These are phyloP conservation scores for Stagonosporopsis cucurbitacearum DNA, from an alignment of 2,329 filamentous ascomycete genomes.

Conservation along the genomic window DNA sequence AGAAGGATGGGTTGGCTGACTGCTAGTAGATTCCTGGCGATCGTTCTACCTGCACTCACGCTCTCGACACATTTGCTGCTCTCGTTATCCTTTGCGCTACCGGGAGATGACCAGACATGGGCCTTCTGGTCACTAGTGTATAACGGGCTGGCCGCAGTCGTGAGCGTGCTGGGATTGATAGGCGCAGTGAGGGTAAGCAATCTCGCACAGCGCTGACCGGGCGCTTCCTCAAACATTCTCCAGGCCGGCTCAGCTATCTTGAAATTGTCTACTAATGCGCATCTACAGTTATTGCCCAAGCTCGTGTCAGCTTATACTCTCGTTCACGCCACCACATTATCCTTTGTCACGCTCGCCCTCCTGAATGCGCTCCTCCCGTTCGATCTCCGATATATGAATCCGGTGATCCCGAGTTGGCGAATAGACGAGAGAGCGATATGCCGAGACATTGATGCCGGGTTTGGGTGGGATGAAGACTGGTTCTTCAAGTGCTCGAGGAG, in stretches of 20 bases:
- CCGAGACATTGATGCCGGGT: constrained; percentile 35
- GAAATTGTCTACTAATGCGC: constrained; percentile 4
- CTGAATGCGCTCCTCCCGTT: constrained; percentile 34
- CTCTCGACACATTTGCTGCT: constrained; percentile 36
- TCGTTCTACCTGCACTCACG: constrained; percentile 37
- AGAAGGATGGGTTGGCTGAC: background rate
- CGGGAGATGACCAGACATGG: constrained; percentile 36
- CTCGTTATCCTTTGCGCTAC: constrained; percentile 31
- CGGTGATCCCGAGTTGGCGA: constrained; percentile 30
- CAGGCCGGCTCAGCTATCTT: background rate
- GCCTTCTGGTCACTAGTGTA: constrained; percentile 47
- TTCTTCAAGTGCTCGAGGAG: constrained; percentile 36
- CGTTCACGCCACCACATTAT: constrained; percentile 35
- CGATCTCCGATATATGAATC: constrained; percentile 26
- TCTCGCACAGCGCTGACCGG: constrained; percentile 2
- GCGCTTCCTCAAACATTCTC: background rate
- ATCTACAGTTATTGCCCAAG: constrained; percentile 28
- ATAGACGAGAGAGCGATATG: constrained; percentile 34
- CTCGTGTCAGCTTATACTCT: constrained; percentile 38
- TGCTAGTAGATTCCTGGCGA: constrained; percentile 34
- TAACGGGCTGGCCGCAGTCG: constrained; percentile 48
- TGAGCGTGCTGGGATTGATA: constrained; percentile 52
- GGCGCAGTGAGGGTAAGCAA: constrained; percentile 52
- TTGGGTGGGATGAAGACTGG: constrained; percentile 40
- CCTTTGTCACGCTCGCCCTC: constrained; percentile 37